Percentiles rank a stretch among this genome's conserved stretches.
These are phyloP conservation scores for Parastagonospora nodorum DNA, from an alignment of 2,329 filamentous ascomycete species.

Conservation along the genomic window DNA sequence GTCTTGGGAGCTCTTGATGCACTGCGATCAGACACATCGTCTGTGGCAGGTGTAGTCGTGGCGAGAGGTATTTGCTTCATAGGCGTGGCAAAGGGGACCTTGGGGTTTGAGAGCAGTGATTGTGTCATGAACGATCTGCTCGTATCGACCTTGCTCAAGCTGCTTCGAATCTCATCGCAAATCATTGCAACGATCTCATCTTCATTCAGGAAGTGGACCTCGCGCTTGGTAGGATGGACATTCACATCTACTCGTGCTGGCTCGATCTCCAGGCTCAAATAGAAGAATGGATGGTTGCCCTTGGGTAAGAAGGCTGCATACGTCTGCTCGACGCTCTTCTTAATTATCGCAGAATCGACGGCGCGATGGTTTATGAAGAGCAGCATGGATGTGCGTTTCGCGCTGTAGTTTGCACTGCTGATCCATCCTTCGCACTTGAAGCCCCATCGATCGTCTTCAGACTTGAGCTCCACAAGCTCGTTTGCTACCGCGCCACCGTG, in stretches of 20 bases:
- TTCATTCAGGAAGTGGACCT: slow-evolving; percentile 97
- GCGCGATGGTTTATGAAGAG: slow-evolving; percentile 97
- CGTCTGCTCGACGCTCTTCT: slow-evolving; percentile 87
- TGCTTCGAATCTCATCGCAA: slow-evolving; percentile 77
- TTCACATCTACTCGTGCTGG: slow-evolving; percentile 94
- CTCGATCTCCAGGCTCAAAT: slow-evolving; percentile 90
- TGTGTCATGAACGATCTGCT: slow-evolving; percentile 95
- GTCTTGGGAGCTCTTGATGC: slow-evolving; percentile 35
- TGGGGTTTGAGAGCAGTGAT: slow-evolving; percentile 66
- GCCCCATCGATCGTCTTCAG: slow-evolving; percentile 76
- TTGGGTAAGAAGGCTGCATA: slow-evolving; percentile 90
- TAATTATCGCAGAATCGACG: slow-evolving; percentile 86
- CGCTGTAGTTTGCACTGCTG: slow-evolving; percentile 92
- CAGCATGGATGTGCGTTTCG: slow-evolving; percentile 84
- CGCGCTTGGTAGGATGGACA: slow-evolving; percentile 93
- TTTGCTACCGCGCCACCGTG: slow-evolving; percentile 84
- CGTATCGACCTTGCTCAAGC: slow-evolving; percentile 84
- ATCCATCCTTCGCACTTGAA: slow-evolving; percentile 81
- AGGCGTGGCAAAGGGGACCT: slow-evolving; percentile 47
- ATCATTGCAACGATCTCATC: slow-evolving; percentile 91
- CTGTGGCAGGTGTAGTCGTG: slow-evolving; percentile 20
- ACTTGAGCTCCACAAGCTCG: slow-evolving; percentile 78
- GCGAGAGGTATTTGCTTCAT: slow-evolving; percentile 42
- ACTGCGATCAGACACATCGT: slow-evolving; percentile 29
- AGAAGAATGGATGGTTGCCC: slow-evolving; percentile 90